phyloP scores from a whole-genome alignment of 1,139 yeast species.

The Sugiyamaella pinicola region DNA sequence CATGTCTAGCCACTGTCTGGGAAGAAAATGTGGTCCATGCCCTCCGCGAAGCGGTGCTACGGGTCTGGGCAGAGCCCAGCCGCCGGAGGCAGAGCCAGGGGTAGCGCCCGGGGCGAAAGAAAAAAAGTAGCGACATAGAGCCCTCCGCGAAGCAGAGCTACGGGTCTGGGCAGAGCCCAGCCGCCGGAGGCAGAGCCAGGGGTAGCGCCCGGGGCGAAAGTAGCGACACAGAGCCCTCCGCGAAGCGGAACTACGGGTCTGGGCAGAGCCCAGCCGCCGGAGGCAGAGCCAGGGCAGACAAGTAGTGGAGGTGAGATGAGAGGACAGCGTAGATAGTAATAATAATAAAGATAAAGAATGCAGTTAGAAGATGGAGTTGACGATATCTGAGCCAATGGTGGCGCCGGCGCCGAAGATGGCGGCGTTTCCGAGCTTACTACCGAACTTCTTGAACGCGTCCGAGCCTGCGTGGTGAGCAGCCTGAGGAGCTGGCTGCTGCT shows the following conservation, averaged over 20 bases:
- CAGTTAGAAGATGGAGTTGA: constrained; percentile 73
- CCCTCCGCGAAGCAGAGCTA: not conserved
- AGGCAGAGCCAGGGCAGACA: too few species aligned
- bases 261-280: constrained; percentile 1
- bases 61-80: constrained; percentile 14
- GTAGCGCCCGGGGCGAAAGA: not conserved
- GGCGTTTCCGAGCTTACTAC: constrained; percentile 86
- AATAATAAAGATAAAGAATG: constrained; percentile 2
- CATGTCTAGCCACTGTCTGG: too few species aligned
- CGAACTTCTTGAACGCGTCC: constrained; percentile 63
- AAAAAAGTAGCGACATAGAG: not conserved
- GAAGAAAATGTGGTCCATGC: not conserved
- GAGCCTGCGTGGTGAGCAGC: constrained; percentile 38
- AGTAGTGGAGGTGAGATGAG: too few species aligned
- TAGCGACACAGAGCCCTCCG: not conserved
- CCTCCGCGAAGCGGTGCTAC: constrained; percentile 7
- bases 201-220: too few species aligned
- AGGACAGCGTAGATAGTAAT: not conserved
- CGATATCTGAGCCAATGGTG: constrained; percentile 83
- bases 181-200: not conserved
- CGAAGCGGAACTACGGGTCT: constrained; percentile 3
- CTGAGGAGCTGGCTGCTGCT: constrained; percentile 31
- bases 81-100: constrained; percentile 17
- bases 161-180: constrained; percentile 5
- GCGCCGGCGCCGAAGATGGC: constrained; percentile 98